These are phyloP conservation scores for Paecilomyces variotii DNA, from an alignment of 2,329 filamentous ascomycete genomes.

Conservation along the genomic window DNA sequence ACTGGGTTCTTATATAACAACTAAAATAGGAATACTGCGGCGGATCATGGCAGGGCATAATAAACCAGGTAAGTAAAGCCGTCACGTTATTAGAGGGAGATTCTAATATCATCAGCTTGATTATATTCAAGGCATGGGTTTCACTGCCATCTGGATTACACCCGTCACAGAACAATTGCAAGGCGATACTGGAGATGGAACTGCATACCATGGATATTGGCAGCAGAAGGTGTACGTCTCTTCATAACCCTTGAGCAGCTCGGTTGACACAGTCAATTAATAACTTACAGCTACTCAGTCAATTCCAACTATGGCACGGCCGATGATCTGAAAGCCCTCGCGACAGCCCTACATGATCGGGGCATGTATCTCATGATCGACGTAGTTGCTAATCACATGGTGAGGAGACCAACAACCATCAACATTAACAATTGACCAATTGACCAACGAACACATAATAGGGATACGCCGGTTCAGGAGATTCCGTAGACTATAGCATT, in stretches of 20 bases:
- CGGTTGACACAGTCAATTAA: background rate
- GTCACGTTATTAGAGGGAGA: background rate
- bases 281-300: conserved; percentile 34
- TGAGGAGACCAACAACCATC: conserved; percentile 1
- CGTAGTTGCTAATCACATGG: conserved; percentile 51
- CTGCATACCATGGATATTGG: conserved; percentile 45
- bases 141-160: conserved; percentile 44
- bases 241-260: background rate
- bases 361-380: conserved; percentile 57
- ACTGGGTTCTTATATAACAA: background rate
- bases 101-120: conserved; percentile 29
- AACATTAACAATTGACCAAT: background rate
- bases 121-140: conserved; percentile 43
- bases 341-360: conserved; percentile 46
- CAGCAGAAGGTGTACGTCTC: conserved; percentile 38
- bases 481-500: conserved; percentile 45
- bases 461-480: conserved; percentile 40
- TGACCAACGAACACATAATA: background rate
- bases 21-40: conserved; percentile 32
- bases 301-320: conserved; percentile 54
- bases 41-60: conserved; percentile 41
- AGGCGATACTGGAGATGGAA: conserved; percentile 27
- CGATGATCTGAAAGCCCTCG: conserved; percentile 51
- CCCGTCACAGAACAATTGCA: conserved; percentile 35
- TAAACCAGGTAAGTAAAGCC: conserved; percentile 21